These are phyloP conservation scores for Saccharomyces hybrid DNA, from an alignment of 1,139 yeast species.

Conservation along the genomic window DNA sequence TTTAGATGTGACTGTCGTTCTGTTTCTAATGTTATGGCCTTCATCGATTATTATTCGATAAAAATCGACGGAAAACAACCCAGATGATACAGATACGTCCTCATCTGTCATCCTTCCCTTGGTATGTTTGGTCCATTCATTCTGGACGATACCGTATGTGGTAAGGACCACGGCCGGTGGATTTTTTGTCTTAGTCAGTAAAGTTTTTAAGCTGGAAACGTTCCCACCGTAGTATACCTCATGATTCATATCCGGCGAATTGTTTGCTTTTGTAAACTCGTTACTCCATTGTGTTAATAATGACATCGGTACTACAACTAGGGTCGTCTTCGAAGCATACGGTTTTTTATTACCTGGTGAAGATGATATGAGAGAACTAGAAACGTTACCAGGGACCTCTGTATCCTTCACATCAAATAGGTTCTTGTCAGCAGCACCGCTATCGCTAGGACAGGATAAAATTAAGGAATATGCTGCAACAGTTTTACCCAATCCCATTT, in stretches of 20 bases:
- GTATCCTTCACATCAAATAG: slow-evolving; percentile 6
- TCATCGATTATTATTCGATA: slow-evolving; percentile 82
- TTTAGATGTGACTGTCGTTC: slow-evolving; percentile 72
- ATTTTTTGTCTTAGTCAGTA: slow-evolving; percentile 25
- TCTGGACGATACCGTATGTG: slow-evolving; percentile 80
- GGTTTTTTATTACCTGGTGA: slow-evolving; percentile 15
- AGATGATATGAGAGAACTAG: neutral
- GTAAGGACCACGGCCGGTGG: slow-evolving; percentile 73
- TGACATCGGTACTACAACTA: slow-evolving; percentile 88
- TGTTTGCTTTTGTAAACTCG: slow-evolving; percentile 60
- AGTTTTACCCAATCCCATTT: slow-evolving; percentile 95
- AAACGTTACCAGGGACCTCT: neutral
- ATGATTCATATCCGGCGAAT: slow-evolving; percentile 39
- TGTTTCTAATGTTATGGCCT: slow-evolving; percentile 83
- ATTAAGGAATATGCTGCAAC: slow-evolving; percentile 73
- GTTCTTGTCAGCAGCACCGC: slow-evolving; percentile 10
- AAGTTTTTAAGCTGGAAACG: slow-evolving; percentile 39
- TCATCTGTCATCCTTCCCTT: slow-evolving; percentile 7
- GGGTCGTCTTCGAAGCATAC: slow-evolving; percentile 66
- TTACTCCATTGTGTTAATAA: slow-evolving; percentile 84
- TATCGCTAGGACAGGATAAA: slow-evolving; percentile 53
- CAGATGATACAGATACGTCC: slow-evolving; percentile 29
- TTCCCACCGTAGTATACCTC: slow-evolving; percentile 71
- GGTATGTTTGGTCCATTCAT: slow-evolving; percentile 46
- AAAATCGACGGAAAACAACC: slow-evolving; percentile 67